Base-by-base conservation (phyloP, 1,139 yeast species). In the Kazachstania sp. region DNA sequence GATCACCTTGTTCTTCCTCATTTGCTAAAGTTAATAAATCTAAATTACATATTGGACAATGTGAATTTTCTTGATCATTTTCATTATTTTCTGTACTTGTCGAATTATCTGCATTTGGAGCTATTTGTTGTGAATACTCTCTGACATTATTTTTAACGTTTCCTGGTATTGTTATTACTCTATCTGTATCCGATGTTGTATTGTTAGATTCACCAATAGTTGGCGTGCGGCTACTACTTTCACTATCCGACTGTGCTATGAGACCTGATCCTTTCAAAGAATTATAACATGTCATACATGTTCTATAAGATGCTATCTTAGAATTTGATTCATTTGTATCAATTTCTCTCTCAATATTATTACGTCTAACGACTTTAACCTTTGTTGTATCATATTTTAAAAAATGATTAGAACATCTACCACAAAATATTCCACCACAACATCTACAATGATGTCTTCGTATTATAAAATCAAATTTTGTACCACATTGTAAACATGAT, bases 381-480 rank as follows among this genome's bases (percentile, higher is more conserved):
- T 53, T 58, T n/a, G 43, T 47, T 30, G 45, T 50, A 45, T 63
- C 60, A 47, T 64, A 65, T 20, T 54, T 51, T 6, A 57, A 56
- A 49, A 60, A 64, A 28, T 52, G 49, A 19, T 49, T 54, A 32
- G 59, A 46, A 42, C 68, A 64, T 11, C 49, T 41, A 7, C 54
- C 56, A 45, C 68, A 64, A 44, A 58, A 65, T 11, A 63, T 57
- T 11, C 61, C 55, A 12, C 67, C 69, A 60, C 66, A 64, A 54
- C 61, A 62, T 41, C 95, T 72, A 64, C 99, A 92, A 66, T 92
- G 98, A 66, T 94, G 98, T 52, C 94, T 77, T 49, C 98, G 75
- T 60, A 74, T 77, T 62, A 86, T 78, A 52, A 90, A 70, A 1
- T 83, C 72, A 67, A 83, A 92, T 37, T 58, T 55, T 1, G 65